These are phyloP conservation scores for Phytophthora agathidicida DNA, from an alignment of 352 stramenopile genomes.

Conservation along the genomic window DNA sequence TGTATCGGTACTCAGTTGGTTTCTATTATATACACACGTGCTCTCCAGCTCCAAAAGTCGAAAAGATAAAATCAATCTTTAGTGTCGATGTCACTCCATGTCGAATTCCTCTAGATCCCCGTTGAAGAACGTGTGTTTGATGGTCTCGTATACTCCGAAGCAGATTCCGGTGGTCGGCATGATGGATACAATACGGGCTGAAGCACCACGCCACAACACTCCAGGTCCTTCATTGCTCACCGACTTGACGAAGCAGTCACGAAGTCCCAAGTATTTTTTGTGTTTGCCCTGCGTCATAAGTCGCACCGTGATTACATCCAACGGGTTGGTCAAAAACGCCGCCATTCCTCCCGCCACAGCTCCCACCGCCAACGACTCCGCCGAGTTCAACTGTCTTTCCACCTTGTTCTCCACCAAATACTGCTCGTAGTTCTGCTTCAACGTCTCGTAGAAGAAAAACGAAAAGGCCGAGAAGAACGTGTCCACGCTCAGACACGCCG, in stretches of 20 bases:
- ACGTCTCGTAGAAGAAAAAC: conserved; percentile 86
- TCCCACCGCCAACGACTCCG: conserved; percentile 65
- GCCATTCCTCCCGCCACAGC: conserved; percentile 62
- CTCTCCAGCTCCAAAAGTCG: too few relatives aligned
- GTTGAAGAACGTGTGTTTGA: conserved; percentile 75
- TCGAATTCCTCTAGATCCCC: conserved; percentile 76
- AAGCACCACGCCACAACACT: conserved; percentile 76
- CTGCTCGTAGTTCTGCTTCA: conserved; percentile 58
- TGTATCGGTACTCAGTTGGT: conserved; percentile 13
- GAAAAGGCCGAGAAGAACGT: conserved; percentile 83
- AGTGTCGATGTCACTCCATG: conserved; percentile 38
- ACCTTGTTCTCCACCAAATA: conserved; percentile 34
- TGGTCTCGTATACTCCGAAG: conserved; percentile 88
- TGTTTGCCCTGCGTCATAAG: conserved; percentile 86
- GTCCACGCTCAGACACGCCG: conserved; percentile 80
- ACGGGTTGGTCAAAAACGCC: conserved; percentile 80
- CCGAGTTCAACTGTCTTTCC: conserved; percentile 50
- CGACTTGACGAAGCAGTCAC: conserved; percentile 64
- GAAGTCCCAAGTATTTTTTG: conserved; percentile 65
- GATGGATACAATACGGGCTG: conserved; percentile 69
- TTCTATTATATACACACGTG: conserved; percentile 37
- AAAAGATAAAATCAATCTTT: too few relatives aligned
- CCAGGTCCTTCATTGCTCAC: conserved; percentile 56
- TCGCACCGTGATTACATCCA: conserved; percentile 81
- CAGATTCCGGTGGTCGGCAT: conserved; percentile 84